Base-by-base conservation (phyloP, 306 rosid genomes). In the Prosopis cineraria region DNA sequence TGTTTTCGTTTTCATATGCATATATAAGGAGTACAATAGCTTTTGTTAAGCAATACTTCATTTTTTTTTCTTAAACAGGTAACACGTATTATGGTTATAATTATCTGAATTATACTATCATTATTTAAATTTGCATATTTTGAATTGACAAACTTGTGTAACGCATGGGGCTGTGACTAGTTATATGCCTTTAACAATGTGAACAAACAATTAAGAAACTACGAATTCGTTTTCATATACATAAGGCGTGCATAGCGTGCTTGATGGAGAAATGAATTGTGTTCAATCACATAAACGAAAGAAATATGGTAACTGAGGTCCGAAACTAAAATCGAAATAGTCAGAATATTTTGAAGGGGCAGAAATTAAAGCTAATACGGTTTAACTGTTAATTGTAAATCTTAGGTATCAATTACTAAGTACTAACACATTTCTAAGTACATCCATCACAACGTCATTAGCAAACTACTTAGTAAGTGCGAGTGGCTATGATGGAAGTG, bases 391-490 rank as follows among this genome's bases (percentile, higher is more conserved):
- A 64, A 14, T 4, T 27, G 56, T 43, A 24, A 41, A 43, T 41
- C 6, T 24, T 25, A 0, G 22, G 20, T n/a, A 34, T 34, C 65
- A 16, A 22, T 11, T 12, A 41, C 12, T 16, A 16, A 22, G 6
- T 12, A 41, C 12, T 16, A 64, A 64, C 6, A 24, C 12, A 52
- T 65, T 12, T 66, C 30, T 20, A 39, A 37, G 52, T 37, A 40
- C 60, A 73, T 33, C 6, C 10, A 30, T 72, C 55, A 25, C 29
- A 34, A 58, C 13, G 17, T 45, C 74, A 16, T 70, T 37, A 1
- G 19, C 39, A 40, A 70, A 30, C 58, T n/a, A 59, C 43, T 68
- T 58, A 74, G 56, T 47, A 76, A 50, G 53, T 43, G 22, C 33
- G 27, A 17, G 24, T 63, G 7, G 7, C 56, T n/a, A 19, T 50